A percentile compares a stretch with the other conserved stretches of the same genome.
These are phyloP conservation scores for Musa balbisiana DNA, from an alignment of 202 grass and related monocot species.

Conservation along the genomic window DNA sequence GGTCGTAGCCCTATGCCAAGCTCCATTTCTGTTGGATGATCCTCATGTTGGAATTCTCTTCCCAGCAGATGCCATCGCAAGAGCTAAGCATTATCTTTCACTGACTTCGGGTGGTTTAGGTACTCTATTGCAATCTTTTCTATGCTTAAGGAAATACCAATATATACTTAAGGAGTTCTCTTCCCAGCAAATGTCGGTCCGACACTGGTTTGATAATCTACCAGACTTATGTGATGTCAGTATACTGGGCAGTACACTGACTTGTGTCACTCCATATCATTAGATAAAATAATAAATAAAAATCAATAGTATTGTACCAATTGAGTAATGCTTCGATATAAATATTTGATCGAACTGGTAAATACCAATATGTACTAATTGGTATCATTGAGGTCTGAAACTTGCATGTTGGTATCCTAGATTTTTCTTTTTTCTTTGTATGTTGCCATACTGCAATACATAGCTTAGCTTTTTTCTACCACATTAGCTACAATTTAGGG, in stretches of 20 bases:
- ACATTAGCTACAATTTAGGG: too few species aligned
- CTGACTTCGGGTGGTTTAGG: slow-evolving; percentile 84
- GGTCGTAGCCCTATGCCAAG: slow-evolving; percentile 96
- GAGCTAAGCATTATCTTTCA: slow-evolving; percentile 87
- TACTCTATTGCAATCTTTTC: slow-evolving; percentile 18
- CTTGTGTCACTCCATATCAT: too few species aligned
- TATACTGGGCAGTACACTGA: too few species aligned
- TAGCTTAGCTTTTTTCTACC: neutral
- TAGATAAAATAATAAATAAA: too few species aligned
- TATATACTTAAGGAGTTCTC: too few species aligned
- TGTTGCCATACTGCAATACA: neutral
- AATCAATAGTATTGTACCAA: too few species aligned
- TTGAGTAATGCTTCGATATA: too few species aligned
- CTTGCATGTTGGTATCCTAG: neutral
- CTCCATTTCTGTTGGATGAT: slow-evolving; percentile 91
- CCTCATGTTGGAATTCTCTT: slow-evolving; percentile 87
- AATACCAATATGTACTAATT: too few species aligned
- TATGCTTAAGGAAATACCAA: neutral
- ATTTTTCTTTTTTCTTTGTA: neutral
- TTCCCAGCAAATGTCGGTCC: too few species aligned
- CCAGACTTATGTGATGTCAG: too few species aligned
- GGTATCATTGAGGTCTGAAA: neutral
- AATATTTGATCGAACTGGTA: too few species aligned
- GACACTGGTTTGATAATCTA: too few species aligned
- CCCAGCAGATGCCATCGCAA: slow-evolving; percentile 85